phyloP scores from a whole-genome alignment of 2,329 filamentous ascomycete genomes.

The Cryphonectria nitschkei region DNA sequence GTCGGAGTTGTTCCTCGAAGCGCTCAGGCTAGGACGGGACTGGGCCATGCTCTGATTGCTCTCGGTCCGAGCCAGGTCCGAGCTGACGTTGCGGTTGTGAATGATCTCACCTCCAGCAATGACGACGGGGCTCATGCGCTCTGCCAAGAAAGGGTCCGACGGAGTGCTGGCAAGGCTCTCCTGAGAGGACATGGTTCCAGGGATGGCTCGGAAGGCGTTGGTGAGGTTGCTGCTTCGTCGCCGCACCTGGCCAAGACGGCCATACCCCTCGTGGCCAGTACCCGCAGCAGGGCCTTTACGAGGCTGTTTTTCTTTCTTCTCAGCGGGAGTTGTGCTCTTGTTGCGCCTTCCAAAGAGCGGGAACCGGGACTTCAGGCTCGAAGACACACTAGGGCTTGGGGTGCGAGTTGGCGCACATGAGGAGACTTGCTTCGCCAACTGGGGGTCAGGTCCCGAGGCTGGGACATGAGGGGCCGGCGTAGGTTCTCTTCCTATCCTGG shows the following conservation, averaged over 20 bases:
- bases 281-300: conserved; percentile 85
- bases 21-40: conserved; percentile 45
- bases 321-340: conserved; percentile 62
- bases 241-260: conserved; percentile 62
- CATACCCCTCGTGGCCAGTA: conserved; percentile 91
- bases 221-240: conserved; percentile 66
- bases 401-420: conserved; percentile 43
- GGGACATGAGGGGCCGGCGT: conserved; percentile 38
- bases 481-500: conserved; percentile 41
- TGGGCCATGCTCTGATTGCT: conserved; percentile 53
- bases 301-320: conserved; percentile 61
- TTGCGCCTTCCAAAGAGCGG: conserved; percentile 76
- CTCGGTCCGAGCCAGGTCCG: conserved; percentile 52
- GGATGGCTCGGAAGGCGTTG: conserved; percentile 49
- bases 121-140: conserved; percentile 67
- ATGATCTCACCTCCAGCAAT: conserved; percentile 67
- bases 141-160: conserved; percentile 61
- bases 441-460: conserved; percentile 19
- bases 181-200: conserved; percentile 51
- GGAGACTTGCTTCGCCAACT: conserved; percentile 36
- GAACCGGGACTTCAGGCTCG: conserved; percentile 67
- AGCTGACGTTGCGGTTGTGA: conserved; percentile 61
- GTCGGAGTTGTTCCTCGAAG: conserved; percentile 48
- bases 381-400: conserved; percentile 58
- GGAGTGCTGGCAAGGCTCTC: conserved; percentile 53